Conservation (phyloP, 805 yeast genomes). For the Hanseniaspora osmophila region DNA sequence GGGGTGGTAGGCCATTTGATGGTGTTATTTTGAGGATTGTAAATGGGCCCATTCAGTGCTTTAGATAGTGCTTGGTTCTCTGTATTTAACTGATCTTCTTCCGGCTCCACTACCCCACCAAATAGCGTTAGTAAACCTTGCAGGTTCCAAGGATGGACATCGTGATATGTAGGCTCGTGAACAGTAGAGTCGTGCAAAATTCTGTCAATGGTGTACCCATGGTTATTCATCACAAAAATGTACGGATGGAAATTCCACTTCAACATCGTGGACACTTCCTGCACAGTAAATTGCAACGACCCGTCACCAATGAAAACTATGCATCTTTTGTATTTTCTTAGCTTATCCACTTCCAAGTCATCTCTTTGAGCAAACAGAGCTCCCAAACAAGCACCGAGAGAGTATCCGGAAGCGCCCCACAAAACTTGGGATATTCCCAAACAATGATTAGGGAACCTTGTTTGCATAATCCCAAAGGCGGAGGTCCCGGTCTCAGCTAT, state of each 20-base stretch:
- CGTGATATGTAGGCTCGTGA: constrained; percentile 31
- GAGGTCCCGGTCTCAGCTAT: constrained; percentile 57
- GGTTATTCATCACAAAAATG: constrained; percentile 45
- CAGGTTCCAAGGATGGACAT: constrained; percentile 51
- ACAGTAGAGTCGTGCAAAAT: constrained; percentile 27
- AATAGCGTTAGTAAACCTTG: constrained; percentile 33
- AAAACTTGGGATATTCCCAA: constrained; percentile 45
- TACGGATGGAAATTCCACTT: constrained; percentile 42
- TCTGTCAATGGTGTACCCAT: constrained; percentile 55
- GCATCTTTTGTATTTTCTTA: constrained; percentile 32
- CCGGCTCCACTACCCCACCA: constrained; percentile 32
- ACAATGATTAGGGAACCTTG: constrained; percentile 37
- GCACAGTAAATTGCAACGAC: constrained; percentile 52
- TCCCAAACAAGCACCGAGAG: constrained; percentile 51
- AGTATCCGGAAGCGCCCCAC: constrained; percentile 56
- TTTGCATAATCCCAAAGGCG: constrained; percentile 45
- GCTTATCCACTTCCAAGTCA: constrained; percentile 7
- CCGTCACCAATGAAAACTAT: constrained; percentile 56
- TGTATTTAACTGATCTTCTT: not conserved
- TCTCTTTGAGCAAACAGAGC: constrained; percentile 47
- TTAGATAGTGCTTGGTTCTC: not conserved
- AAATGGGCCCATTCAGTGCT: too few species aligned
- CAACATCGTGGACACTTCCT: constrained; percentile 47
- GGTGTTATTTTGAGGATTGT: too few species aligned
- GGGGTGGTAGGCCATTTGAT: not conserved